Conservation (phyloP, 345 rosid species). For the Ailanthus altissimus region DNA sequence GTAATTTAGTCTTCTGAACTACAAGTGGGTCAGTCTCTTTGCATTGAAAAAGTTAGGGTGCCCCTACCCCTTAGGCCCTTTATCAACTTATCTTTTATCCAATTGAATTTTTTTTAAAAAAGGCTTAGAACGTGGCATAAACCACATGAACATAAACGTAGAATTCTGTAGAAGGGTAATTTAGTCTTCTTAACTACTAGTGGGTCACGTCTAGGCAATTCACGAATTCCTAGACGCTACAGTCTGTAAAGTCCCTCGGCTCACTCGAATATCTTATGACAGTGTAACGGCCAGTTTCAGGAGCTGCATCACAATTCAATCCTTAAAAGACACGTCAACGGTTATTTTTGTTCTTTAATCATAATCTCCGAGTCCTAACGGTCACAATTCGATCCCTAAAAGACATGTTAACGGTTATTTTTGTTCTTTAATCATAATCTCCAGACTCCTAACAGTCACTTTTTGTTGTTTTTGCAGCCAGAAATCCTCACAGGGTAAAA, state of each 20-base stretch:
- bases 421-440: neutral
- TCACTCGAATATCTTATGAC: neutral
- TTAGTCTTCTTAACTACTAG: neutral
- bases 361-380: constrained; percentile 19
- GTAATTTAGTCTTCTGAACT: neutral
- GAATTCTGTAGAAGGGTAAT: neutral
- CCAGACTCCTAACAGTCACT: constrained; percentile 28
- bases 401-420: constrained; percentile 14
- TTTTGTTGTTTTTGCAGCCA: constrained; percentile 48
- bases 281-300: constrained; percentile 21
- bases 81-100: too few relatives aligned
- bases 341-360: neutral
- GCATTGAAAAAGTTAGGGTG: too few relatives aligned
- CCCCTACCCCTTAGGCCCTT: too few relatives aligned
- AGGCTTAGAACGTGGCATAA: neutral
- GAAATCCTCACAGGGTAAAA: constrained; percentile 53
- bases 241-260: neutral
- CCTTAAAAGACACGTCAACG: constrained; percentile 15
- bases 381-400: constrained; percentile 11
- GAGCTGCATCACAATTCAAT: neutral
- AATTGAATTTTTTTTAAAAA: too few relatives aligned
- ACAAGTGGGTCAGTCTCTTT: too few relatives aligned
- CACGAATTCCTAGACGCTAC: constrained; percentile 9
- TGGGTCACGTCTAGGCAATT: too few relatives aligned
- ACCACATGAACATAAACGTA: too few relatives aligned